phyloP scores from a whole-genome alignment of 257 asterid species.

The Capsicum pubescens region DNA sequence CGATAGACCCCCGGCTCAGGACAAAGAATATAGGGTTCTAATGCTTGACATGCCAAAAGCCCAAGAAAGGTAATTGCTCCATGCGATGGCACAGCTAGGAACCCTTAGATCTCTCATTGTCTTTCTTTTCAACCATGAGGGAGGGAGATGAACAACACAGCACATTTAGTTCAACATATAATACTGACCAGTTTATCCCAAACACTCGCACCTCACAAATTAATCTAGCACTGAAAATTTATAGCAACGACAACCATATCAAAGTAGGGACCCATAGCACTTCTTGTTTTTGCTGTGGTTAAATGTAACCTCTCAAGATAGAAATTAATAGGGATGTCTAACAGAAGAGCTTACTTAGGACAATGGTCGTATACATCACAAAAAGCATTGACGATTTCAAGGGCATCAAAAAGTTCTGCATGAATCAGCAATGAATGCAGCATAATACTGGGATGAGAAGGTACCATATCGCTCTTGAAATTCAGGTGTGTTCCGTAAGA shows the following conservation, averaged over 20 bases:
- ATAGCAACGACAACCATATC: background rate
- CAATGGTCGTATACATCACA: background rate
- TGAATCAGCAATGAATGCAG: slow-evolving; percentile 5
- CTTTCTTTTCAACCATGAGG: slow-evolving; percentile 10
- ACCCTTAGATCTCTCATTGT: background rate
- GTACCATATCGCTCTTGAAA: slow-evolving; percentile 99
- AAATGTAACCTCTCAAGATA: slow-evolving; percentile 13
- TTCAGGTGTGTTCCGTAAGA: slow-evolving; percentile 97
- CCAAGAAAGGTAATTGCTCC: background rate
- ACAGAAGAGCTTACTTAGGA: slow-evolving; percentile 20
- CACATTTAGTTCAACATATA: slow-evolving; percentile 15
- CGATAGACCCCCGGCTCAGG: no score
- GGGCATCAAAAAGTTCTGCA: background rate
- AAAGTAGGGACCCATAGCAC: background rate
- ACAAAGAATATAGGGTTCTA: background rate
- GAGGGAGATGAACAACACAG: background rate
- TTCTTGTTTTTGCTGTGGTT: background rate
- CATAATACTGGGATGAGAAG: slow-evolving; percentile 33
- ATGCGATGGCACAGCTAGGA: background rate
- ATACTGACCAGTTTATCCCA: slow-evolving; percentile 8
- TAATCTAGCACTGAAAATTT: slow-evolving; percentile 25
- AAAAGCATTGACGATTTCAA: background rate
- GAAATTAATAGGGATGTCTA: background rate
- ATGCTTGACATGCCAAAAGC: background rate
- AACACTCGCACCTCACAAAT: background rate